Evolutionary conservation across 2,329 filamentous ascomycete species (phyloP).

Genomic region (Fusarium dimerum): DNA sequence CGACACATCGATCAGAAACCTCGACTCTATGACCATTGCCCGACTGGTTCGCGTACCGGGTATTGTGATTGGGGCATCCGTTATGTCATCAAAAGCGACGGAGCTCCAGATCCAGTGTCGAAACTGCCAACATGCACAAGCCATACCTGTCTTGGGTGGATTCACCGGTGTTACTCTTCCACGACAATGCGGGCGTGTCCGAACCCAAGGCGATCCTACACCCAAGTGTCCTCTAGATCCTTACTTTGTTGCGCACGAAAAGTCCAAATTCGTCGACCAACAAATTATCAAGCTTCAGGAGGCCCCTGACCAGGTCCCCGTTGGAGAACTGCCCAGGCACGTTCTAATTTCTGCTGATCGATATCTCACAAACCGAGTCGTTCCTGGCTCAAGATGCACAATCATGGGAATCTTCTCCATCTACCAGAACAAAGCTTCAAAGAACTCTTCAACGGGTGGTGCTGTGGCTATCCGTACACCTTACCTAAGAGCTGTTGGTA

Average conservation of each 20-base stretch:
- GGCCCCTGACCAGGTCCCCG: constrained; percentile 94
- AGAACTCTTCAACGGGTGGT: constrained; percentile 69
- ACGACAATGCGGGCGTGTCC: constrained; percentile 68
- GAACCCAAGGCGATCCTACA: constrained; percentile 64
- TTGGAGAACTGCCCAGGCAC: constrained; percentile 91
- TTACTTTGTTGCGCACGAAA: constrained; percentile 94
- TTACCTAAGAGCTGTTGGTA: constrained; percentile 89
- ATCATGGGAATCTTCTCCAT: constrained; percentile 98
- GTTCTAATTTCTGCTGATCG: constrained; percentile 96
- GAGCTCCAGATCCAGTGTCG: constrained; percentile 84
- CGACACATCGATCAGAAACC: constrained; percentile 88
- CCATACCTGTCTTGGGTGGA: constrained; percentile 75
- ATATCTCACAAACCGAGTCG: constrained; percentile 92
- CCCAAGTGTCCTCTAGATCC: constrained; percentile 89
- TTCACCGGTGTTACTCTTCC: constrained; percentile 88
- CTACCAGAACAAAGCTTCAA: constrained; percentile 88
- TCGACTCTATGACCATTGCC: constrained; percentile 90
- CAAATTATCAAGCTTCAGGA: constrained; percentile 98
- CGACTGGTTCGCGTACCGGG: constrained; percentile 95
- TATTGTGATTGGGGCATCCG: constrained; percentile 96
- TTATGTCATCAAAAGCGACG: constrained; percentile 94
- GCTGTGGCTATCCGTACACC: constrained; percentile 95
- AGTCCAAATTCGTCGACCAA: constrained; percentile 92
- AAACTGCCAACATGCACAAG: constrained; percentile 73
- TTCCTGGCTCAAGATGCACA: constrained; percentile 91